phyloP scores from a whole-genome alignment of 305 asterid species.

The Solanum chacoense region DNA sequence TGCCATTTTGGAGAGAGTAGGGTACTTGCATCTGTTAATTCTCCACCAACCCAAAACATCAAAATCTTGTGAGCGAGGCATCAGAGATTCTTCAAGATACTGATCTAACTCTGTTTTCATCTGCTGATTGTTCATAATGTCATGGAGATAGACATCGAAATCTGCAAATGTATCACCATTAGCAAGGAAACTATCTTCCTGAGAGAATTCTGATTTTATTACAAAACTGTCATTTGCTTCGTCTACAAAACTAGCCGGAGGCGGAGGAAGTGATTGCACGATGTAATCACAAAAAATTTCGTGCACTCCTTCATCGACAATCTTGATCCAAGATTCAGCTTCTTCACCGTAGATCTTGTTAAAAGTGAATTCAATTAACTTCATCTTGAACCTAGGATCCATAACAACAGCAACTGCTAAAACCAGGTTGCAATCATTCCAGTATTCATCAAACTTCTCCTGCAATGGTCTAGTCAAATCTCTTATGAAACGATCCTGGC shows the following conservation, averaged over 20 bases:
- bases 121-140: slow-evolving; percentile 25
- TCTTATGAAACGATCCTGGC: slow-evolving; percentile 41
- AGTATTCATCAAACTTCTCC: slow-evolving; percentile 44
- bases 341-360: slow-evolving; percentile 46
- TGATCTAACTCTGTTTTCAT: slow-evolving; percentile 48
- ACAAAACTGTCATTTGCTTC: slow-evolving; percentile 22
- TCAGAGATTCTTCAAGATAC: slow-evolving; percentile 48
- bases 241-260: slow-evolving; percentile 22
- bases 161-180: slow-evolving; percentile 35
- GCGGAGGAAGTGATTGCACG: slow-evolving; percentile 36
- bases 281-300: slow-evolving; percentile 48
- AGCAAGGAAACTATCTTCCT: slow-evolving; percentile 31
- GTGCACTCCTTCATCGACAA: slow-evolving; percentile 43
- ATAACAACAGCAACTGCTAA: slow-evolving; percentile 73
- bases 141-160: slow-evolving; percentile 48
- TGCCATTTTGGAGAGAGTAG: slow-evolving; percentile 62
- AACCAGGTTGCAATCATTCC: slow-evolving; percentile 57
- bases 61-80: slow-evolving; percentile 61
- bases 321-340: slow-evolving; percentile 32
- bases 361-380: slow-evolving; percentile 51
- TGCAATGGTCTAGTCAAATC: slow-evolving; percentile 40
- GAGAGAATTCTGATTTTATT: slow-evolving; percentile 26
- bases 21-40: slow-evolving; percentile 35
- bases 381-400: slow-evolving; percentile 91
- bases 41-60: slow-evolving; percentile 91